These are phyloP conservation scores for Penicillium manginii DNA, from an alignment of 495 filamentous ascomycete genomes.

Conservation along the genomic window DNA sequence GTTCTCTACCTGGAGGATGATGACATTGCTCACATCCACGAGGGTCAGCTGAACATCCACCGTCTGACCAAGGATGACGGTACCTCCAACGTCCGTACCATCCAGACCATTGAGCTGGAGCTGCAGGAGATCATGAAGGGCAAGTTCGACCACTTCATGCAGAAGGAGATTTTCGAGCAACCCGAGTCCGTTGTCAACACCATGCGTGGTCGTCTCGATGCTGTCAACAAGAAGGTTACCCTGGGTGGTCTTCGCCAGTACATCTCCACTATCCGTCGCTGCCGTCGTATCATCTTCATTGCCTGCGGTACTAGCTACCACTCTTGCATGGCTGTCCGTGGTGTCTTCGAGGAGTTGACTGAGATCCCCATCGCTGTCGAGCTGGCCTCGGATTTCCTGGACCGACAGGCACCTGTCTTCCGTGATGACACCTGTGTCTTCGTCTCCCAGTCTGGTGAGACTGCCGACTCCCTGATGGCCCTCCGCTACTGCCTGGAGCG, in stretches of 20 bases:
- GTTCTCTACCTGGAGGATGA: slow-evolving; percentile 99
- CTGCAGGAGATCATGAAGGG: slow-evolving; percentile 99
- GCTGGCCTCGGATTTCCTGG: slow-evolving; percentile 96
- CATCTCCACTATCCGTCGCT: slow-evolving; percentile 93
- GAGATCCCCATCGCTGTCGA: slow-evolving; percentile 98
- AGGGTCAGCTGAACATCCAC: slow-evolving; percentile 98
- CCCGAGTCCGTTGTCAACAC: slow-evolving; percentile 99
- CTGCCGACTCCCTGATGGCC: slow-evolving; percentile 97
- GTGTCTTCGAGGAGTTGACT: slow-evolving; percentile 95
- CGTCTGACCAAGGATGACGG: slow-evolving; percentile 95
- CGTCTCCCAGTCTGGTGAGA: slow-evolving; percentile 98
- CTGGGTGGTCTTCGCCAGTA: slow-evolving; percentile 95
- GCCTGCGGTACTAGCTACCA: slow-evolving; percentile 98
- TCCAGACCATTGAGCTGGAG: slow-evolving; percentile 97
- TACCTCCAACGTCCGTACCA: slow-evolving; percentile 92
- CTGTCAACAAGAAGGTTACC: slow-evolving; percentile 89
- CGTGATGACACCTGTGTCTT: slow-evolving; percentile 99
- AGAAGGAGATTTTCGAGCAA: slow-evolving; percentile 99
- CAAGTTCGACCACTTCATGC: slow-evolving; percentile 99
- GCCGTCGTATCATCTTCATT: slow-evolving; percentile 96
- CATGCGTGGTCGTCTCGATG: slow-evolving; percentile 97
- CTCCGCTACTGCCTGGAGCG: slow-evolving; percentile 96
- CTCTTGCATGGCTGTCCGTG: slow-evolving; percentile 98
- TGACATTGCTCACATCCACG: slow-evolving; percentile 98
- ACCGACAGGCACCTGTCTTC: slow-evolving; percentile 98